phyloP scores from a whole-genome alignment of 192 early-diverging fungal genomes.

The Coemansia sp. region DNA sequence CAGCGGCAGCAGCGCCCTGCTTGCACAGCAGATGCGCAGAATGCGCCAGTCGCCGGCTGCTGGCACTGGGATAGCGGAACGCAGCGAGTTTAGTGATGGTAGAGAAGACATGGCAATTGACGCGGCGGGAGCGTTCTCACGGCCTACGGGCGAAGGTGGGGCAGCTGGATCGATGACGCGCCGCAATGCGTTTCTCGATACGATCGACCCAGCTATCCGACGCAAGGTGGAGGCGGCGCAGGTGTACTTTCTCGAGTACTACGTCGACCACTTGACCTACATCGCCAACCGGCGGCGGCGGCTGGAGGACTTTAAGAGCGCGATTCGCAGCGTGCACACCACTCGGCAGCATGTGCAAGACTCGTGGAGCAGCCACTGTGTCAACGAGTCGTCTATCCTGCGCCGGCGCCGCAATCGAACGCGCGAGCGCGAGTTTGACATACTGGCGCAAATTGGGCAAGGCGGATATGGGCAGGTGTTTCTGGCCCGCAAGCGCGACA shows the following conservation, averaged over 20 bases:
- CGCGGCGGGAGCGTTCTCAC: slow-evolving; percentile 4
- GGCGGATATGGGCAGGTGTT: slow-evolving; percentile 81
- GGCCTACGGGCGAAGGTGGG: slow-evolving; percentile 6
- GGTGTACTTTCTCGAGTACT: slow-evolving; percentile 78
- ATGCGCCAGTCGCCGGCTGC: slow-evolving; percentile 21
- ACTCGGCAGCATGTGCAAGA: slow-evolving; percentile 39
- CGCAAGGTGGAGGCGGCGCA: slow-evolving; percentile 52
- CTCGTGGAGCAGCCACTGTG: slow-evolving; percentile 39
- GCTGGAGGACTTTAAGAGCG: slow-evolving; percentile 55
- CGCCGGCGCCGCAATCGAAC: slow-evolving; percentile 70
- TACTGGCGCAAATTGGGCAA: slow-evolving; percentile 73
- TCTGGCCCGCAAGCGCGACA: slow-evolving; percentile 68
- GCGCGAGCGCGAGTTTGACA: slow-evolving; percentile 64
- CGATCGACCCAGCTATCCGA: slow-evolving; percentile 47
- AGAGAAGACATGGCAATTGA: slow-evolving; percentile 17
- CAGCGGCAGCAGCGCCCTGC: slow-evolving; percentile 24
- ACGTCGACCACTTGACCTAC: slow-evolving; percentile 76
- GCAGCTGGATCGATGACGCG: slow-evolving; percentile 41
- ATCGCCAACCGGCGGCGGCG: slow-evolving; percentile 66
- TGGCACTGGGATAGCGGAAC: slow-evolving; percentile 2
- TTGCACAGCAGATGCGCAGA: slow-evolving; percentile 39
- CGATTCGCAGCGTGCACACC: slow-evolving; percentile 40
- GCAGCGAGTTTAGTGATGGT: slow-evolving; percentile 8
- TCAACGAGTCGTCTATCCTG: slow-evolving; percentile 60
- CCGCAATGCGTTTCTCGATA: slow-evolving; percentile 47